Percentiles rank a stretch among this genome's conserved stretches.
Conservation (phyloP, 2,329 filamentous ascomycete genomes). For the Phialophora chinensis region DNA sequence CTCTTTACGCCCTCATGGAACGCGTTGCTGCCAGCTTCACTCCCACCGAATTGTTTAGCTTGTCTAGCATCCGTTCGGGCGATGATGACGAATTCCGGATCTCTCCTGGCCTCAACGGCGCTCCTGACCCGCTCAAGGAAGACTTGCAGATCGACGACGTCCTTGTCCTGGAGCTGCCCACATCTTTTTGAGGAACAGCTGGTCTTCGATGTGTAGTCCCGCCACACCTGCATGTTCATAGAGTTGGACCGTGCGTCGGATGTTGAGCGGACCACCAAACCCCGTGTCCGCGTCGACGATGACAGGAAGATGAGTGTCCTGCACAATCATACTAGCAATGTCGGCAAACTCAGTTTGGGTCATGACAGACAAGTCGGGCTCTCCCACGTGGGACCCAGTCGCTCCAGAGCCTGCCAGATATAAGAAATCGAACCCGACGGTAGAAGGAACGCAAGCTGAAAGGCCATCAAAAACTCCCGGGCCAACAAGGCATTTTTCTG, state of each 20-base stretch:
- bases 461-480: no score
- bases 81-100: conserved; percentile 50
- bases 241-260: conserved; percentile 56
- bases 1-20: no score
- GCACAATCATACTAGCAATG: no score
- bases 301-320: conserved; percentile 48
- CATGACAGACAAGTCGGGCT: no score
- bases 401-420: no score
- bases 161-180: conserved; percentile 49
- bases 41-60: no score
- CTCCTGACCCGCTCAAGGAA: conserved; percentile 48
- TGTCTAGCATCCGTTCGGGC: conserved; percentile 48
- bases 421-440: no score
- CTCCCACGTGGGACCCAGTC: no score
- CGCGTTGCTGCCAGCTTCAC: no score
- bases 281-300: conserved; percentile 62
- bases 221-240: conserved; percentile 62
- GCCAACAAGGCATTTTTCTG: no score
- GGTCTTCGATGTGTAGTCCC: conserved; percentile 63
- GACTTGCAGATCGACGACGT: conserved; percentile 46
- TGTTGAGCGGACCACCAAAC: conserved; percentile 56
- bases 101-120: conserved; percentile 47
- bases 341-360: no score
- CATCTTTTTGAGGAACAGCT: conserved; percentile 49
- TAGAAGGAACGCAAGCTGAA: no score